Percentiles rank a stretch among this genome's conserved stretches.
Conservation (phyloP, 2,329 filamentous ascomycete species). For the Ophiostoma sp. region DNA sequence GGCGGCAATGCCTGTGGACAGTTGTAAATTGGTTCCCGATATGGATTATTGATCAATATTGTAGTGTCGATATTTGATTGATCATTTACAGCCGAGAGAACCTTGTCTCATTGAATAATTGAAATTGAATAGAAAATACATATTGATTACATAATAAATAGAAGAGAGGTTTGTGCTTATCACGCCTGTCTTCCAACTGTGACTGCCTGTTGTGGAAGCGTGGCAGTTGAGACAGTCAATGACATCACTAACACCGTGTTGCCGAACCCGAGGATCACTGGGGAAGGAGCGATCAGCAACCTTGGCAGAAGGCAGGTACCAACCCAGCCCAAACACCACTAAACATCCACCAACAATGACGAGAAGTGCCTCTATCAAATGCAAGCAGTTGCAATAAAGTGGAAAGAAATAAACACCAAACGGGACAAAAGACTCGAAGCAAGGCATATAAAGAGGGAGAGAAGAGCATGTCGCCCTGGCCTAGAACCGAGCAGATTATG, state of each 20-base stretch:
- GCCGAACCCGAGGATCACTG: background rate
- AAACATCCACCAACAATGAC: background rate
- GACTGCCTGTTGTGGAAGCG: background rate
- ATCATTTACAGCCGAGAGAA: too few relatives aligned
- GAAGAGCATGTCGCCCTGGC: background rate
- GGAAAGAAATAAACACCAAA: background rate
- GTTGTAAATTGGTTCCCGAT: background rate
- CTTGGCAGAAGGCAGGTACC: background rate
- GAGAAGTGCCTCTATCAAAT: background rate
- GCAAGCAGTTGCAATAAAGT: background rate
- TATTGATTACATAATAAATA: background rate
- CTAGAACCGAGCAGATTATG: background rate
- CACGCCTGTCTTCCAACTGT: background rate
- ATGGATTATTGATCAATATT: background rate
- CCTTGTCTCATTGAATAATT: background rate
- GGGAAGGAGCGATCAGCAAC: conserved; percentile 5
- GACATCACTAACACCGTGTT: conserved; percentile 1
- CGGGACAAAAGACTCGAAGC: background rate
- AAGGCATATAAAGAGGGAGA: background rate
- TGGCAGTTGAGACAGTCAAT: background rate
- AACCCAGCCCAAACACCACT: background rate
- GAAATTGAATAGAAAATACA: background rate
- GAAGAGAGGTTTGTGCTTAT: background rate
- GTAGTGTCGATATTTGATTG: background rate
- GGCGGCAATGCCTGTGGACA: background rate